phyloP scores from a whole-genome alignment of 169 alveolate species.

The Cytauxzoon felis region DNA sequence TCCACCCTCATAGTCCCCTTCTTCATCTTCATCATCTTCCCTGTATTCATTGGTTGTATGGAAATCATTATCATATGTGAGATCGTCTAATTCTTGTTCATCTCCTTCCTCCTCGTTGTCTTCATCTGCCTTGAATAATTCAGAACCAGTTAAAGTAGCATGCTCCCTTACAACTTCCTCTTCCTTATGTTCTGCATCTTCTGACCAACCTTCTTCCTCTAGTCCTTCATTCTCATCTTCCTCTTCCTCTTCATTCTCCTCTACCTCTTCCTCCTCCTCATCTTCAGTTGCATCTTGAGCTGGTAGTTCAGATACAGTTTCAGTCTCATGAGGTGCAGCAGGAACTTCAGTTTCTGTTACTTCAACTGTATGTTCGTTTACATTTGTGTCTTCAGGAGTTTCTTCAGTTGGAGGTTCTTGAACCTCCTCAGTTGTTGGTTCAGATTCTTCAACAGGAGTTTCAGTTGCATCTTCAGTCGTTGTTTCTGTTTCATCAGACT shows the following conservation, averaged over 20 bases:
- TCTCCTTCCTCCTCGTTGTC: slow-evolving; percentile 35
- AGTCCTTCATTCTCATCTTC: not conserved
- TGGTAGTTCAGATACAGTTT: not conserved
- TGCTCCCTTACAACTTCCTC: slow-evolving; percentile 26
- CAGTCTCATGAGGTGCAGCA: not conserved
- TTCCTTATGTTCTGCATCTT: not conserved
- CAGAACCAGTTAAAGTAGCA: slow-evolving; percentile 19
- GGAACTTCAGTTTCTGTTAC: not conserved
- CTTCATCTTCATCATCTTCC: slow-evolving; percentile 40
- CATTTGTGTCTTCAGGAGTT: not conserved
- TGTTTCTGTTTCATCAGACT: not conserved
- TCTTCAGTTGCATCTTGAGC: slow-evolving; percentile 10
- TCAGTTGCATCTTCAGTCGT: not conserved
- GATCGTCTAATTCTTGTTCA: slow-evolving; percentile 5
- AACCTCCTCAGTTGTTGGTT: no score
- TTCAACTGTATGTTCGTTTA: slow-evolving; percentile 1
- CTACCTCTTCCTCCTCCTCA: not conserved
- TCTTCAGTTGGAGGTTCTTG: no score
- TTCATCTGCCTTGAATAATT: slow-evolving; percentile 24
- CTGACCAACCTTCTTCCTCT: not conserved
- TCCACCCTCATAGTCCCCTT: slow-evolving; percentile 2
- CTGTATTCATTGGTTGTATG: slow-evolving; percentile 13
- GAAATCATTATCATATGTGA: slow-evolving; percentile 23
- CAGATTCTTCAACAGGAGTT: no score
- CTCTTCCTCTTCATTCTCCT: slow-evolving; percentile 12